Base-by-base conservation (phyloP, 2,329 filamentous ascomycete genomes). In the Pyrenochaeta sp. region DNA sequence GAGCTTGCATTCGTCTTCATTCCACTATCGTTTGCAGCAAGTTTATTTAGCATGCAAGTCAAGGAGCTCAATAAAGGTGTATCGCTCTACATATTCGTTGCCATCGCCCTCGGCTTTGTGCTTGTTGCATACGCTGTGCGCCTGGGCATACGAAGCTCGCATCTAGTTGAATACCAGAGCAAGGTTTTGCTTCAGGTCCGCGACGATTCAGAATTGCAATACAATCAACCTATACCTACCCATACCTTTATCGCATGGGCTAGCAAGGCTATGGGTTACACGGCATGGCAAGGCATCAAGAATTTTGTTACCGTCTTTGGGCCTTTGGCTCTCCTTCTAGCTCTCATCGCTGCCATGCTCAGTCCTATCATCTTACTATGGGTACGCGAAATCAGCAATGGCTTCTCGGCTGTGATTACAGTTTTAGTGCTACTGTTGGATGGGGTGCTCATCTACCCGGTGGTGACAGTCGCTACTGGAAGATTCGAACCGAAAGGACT, bases 1-100 rank as follows among this genome's bases (percentile, higher is more conserved):
- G 69, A 74, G 31, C 59, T 74, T 2, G 68, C 69, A 2, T 74
- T 74, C 37, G 49, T 74, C 20, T 74, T 71, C 55, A 66, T 74
- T 3, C 70, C 68, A 5, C 45, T 73, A 2, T 66, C 70, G 1
- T 72, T 68, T 49, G 63, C 61, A 23, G 64, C 63, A 5, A 61
- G 58, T 31, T 39, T 71, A 2, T 72, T 69, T 56, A 69, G 69
- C 37, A 72, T 72, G 66, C 57, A 69, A 20, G 49, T 73, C 21
- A 41, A 58, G 10, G 69, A 66, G 32, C 54, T 69, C 1, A 40
- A 62, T 3, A 47, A 48, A 6, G 58, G 63, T 9, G 58, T 67
- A 11, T 60, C 48, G 1, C 7, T 56, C 0, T 63, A 61, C 23
- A 6, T 17, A 1, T 61, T 63, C 18, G 41, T 48, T 1, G 23